phyloP scores from a whole-genome alignment of 2,329 filamentous ascomycete species.

The Talaromyces sp. region DNA sequence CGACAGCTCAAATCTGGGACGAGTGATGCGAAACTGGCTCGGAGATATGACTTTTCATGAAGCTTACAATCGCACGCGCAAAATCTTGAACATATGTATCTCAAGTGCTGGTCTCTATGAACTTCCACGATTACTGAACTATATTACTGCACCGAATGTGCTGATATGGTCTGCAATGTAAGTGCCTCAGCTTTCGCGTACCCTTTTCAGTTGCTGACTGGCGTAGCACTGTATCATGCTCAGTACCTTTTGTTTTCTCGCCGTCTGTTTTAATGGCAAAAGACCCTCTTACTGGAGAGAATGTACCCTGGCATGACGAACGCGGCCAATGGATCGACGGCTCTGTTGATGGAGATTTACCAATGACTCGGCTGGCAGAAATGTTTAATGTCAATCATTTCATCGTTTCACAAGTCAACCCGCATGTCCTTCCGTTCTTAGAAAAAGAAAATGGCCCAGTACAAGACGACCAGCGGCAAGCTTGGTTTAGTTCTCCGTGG shows the following conservation, averaged over 20 bases:
- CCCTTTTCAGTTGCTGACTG: background rate
- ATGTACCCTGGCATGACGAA: slow-evolving; percentile 79
- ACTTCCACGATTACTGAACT: slow-evolving; percentile 81
- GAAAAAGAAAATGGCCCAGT: slow-evolving; percentile 61
- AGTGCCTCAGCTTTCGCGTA: slow-evolving; percentile 29
- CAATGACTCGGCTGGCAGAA: slow-evolving; percentile 82
- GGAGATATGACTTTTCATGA: slow-evolving; percentile 94
- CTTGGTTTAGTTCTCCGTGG: slow-evolving; percentile 49
- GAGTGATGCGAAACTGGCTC: slow-evolving; percentile 75
- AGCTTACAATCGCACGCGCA: slow-evolving; percentile 87
- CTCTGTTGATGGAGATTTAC: slow-evolving; percentile 89
- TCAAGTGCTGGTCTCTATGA: slow-evolving; percentile 85
- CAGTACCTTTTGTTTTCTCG: slow-evolving; percentile 81
- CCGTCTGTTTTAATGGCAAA: slow-evolving; percentile 77
- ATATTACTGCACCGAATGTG: slow-evolving; percentile 88
- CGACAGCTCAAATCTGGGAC: slow-evolving; percentile 74
- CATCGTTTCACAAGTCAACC: slow-evolving; percentile 95
- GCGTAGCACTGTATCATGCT: slow-evolving; percentile 76
- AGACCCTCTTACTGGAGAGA: slow-evolving; percentile 72
- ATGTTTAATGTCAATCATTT: slow-evolving; percentile 99
- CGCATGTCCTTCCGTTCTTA: slow-evolving; percentile 85
- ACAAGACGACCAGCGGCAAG: slow-evolving; percentile 29
- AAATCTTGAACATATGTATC: slow-evolving; percentile 91
- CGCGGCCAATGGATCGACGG: slow-evolving; percentile 89
- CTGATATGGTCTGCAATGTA: slow-evolving; percentile 91